A percentile compares a stretch with the other conserved stretches of the same genome.
phyloP scores from a whole-genome alignment of 73 alveolate species.

The Paramecium primaurelia region DNA sequence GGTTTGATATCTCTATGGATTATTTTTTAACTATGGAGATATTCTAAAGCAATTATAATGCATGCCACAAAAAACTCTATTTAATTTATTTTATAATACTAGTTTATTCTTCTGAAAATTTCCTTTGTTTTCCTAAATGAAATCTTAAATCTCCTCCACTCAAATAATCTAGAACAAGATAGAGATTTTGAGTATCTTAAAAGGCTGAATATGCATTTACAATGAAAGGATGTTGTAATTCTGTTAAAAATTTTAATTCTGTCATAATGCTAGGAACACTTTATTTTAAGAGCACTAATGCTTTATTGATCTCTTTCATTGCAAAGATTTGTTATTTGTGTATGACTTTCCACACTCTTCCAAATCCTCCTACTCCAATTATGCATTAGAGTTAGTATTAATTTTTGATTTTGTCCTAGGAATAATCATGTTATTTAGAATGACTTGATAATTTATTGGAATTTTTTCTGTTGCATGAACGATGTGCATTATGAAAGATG shows the following conservation, averaged over 20 bases:
- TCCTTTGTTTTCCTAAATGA: slow-evolving; percentile 64
- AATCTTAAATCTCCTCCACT: slow-evolving; percentile 77
- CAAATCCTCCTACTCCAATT: slow-evolving; percentile 84
- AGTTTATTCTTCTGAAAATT: slow-evolving; percentile 73
- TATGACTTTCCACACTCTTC: slow-evolving; percentile 80
- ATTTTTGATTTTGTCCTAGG: background rate
- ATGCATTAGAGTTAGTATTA: slow-evolving; percentile 30
- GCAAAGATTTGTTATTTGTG: slow-evolving; percentile 68
- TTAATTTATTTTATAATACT: slow-evolving; percentile 43
- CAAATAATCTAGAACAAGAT: slow-evolving; percentile 73
- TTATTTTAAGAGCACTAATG: slow-evolving; percentile 68
- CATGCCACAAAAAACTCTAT: slow-evolving; percentile 88
- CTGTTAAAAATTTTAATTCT: slow-evolving; percentile 68
- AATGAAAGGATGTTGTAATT: slow-evolving; percentile 69
- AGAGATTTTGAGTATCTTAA: slow-evolving; percentile 67
- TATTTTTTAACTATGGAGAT: slow-evolving; percentile 83
- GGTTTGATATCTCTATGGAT: slow-evolving; percentile 98
- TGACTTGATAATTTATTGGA: background rate
- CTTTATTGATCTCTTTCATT: slow-evolving; percentile 73
- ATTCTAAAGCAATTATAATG: slow-evolving; percentile 86
- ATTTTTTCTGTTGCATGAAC: background rate
- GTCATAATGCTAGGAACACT: slow-evolving; percentile 71
- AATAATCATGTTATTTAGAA: background rate
- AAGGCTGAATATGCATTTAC: slow-evolving; percentile 73
- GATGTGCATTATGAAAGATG: background rate